These are phyloP conservation scores for Blastocystis sp. DNA, from an alignment of 352 stramenopile genomes.

Conservation along the genomic window DNA sequence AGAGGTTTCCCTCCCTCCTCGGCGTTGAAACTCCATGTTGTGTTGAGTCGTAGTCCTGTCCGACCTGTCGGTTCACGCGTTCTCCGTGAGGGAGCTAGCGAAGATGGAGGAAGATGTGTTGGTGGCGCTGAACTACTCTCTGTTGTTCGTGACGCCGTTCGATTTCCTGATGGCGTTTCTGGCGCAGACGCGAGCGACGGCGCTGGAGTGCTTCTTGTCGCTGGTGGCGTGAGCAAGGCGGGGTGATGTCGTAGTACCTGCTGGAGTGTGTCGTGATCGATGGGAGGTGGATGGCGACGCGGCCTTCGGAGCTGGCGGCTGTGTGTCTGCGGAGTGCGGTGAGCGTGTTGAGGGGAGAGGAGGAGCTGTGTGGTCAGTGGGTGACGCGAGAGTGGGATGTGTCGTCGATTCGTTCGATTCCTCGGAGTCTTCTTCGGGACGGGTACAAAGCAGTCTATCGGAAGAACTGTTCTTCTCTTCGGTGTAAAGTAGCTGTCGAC, in stretches of 20 bases:
- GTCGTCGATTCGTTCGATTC: too few relatives aligned
- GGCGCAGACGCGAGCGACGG: neutral
- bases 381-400: too few relatives aligned
- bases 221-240: neutral
- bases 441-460: neutral
- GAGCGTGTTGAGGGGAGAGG: neutral
- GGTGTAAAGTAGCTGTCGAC: neutral
- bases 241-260: neutral
- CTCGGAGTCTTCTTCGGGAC: too few relatives aligned
- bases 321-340: neutral
- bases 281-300: neutral
- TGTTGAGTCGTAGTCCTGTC: conserved; percentile 24
- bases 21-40: neutral
- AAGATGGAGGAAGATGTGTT: conserved; percentile 20
- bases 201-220: neutral
- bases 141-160: conserved; percentile 42
- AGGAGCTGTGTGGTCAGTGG: neutral
- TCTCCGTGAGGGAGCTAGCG: neutral
- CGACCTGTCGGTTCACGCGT: conserved; percentile 22
- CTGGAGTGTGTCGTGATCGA: conserved; percentile 15
- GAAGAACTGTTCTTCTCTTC: neutral
- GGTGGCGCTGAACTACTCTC: neutral
- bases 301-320: conserved; percentile 9
- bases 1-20: neutral
- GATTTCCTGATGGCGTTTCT: conserved; percentile 35